These are phyloP conservation scores for Primulina eburnea DNA, from an alignment of 257 asterid genomes.

Conservation along the genomic window DNA sequence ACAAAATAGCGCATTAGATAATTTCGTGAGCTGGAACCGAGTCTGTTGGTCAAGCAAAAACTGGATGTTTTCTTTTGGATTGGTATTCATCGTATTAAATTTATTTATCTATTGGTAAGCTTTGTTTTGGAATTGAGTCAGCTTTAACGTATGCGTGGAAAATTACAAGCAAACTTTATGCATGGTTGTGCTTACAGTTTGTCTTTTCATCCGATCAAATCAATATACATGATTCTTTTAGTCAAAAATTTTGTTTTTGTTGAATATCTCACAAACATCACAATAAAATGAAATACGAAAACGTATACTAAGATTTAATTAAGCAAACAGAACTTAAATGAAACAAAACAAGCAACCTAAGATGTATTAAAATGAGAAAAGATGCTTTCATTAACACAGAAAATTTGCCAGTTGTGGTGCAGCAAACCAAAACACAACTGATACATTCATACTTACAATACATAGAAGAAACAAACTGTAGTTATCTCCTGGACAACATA, in stretches of 20 bases:
- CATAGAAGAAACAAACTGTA: slow-evolving; percentile 27
- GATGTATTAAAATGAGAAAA: neutral
- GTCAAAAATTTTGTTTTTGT: too few relatives aligned
- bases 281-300: too few relatives aligned
- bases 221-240: too few relatives aligned
- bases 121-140: neutral
- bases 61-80: neutral
- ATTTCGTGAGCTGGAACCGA: neutral
- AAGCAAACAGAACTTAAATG: neutral
- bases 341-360: neutral
- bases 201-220: neutral
- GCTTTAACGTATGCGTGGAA: neutral
- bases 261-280: neutral
- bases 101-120: neutral
- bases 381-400: neutral
- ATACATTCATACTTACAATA: slow-evolving; percentile 49
- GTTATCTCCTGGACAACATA: slow-evolving; percentile 25
- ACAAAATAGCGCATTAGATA: neutral
- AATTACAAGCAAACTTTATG: neutral
- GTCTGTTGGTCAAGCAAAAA: neutral
- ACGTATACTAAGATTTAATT: neutral
- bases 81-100: neutral
- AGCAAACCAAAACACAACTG: slow-evolving; percentile 22
- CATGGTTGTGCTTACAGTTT: neutral
- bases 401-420: slow-evolving; percentile 14